Evolutionary conservation across 2,329 filamentous ascomycete genomes (phyloP).

Genomic region (Aspergillus ochraceoroseus): DNA sequence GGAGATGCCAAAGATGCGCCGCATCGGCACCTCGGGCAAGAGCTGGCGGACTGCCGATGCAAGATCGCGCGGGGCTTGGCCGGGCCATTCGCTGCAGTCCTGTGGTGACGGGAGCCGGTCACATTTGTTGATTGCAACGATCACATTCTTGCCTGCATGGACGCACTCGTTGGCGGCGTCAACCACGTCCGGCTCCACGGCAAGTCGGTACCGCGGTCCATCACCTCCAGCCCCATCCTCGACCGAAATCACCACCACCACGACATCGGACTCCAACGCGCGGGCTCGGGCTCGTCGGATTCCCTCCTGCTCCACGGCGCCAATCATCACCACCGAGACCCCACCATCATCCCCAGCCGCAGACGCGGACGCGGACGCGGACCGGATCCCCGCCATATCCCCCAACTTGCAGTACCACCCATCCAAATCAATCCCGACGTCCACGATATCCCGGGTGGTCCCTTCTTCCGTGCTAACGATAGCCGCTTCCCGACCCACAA

Average conservation of each 20-base stretch:
- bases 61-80: slow-evolving; percentile 20
- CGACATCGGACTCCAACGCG: slow-evolving; percentile 76
- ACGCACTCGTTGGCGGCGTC: slow-evolving; percentile 51
- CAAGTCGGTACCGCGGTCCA: slow-evolving; percentile 26
- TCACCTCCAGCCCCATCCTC: slow-evolving; percentile 49
- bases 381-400: slow-evolving; percentile 85
- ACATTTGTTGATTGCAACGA: slow-evolving; percentile 59
- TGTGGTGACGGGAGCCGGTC: slow-evolving; percentile 45
- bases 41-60: slow-evolving; percentile 39
- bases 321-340: slow-evolving; percentile 48
- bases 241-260: slow-evolving; percentile 74
- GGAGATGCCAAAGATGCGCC: slow-evolving; percentile 62
- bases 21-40: slow-evolving; percentile 42
- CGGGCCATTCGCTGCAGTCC: slow-evolving; percentile 10
- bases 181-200: slow-evolving; percentile 54
- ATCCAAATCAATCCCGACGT: slow-evolving; percentile 80
- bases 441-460: slow-evolving; percentile 89
- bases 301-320: slow-evolving; percentile 78
- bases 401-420: slow-evolving; percentile 92
- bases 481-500: slow-evolving; percentile 87
- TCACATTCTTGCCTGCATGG: slow-evolving; percentile 48
- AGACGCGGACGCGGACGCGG: slow-evolving; percentile 23
- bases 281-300: slow-evolving; percentile 79
- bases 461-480: slow-evolving; percentile 92
- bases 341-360: slow-evolving; percentile 16